Evolutionary conservation across 2,329 filamentous ascomycete species (phyloP), one percentile per base, ranked within the genome.

Genomic region (Elsinoe necatrix): DNA sequence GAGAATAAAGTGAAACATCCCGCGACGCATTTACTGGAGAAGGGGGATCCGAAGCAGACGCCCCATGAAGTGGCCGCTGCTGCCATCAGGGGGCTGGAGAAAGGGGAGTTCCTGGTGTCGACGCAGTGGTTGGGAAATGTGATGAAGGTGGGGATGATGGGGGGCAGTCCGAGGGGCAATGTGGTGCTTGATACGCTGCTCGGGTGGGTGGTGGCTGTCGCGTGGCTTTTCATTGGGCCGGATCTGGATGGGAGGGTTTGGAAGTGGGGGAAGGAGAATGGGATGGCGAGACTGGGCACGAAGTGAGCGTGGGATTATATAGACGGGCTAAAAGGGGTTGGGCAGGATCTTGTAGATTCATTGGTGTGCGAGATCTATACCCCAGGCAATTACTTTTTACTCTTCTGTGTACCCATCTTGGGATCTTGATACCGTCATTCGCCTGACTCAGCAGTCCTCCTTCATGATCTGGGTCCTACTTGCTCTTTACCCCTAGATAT

Each of bases 1-100:
- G 92, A 97, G 73, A 85, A 95, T 65, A 71, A 75, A 64, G 80
- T 80, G 25, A 97, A 97, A 72, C 92, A 91, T 6, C 81, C 79
- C 4, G 78, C 96, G 51, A 95, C 91, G 2, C 79, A 83, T 62
- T 77, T 85, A 54, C 73, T 97, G 45, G 93, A 97, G 71, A 83
- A 87, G 63, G 80, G 81, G n/a, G 93, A 98, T 68, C 85, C 85
- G 12, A 78, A 83, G 47, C 87, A 95, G 70, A 85, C 80, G 0
- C 87, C 89, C 4, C 85, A 93, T 4, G 79, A 86, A 58, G 89
- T 95, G 12, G 93, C 93, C 1, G 71, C 73, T 3, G 76, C 75
- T 7, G 77, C 88, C 0, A 83, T 98, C 54, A 73, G 73, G 42
- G 88, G 86, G 0, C 73, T 98, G 43, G 90, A 97, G 70, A 82